phyloP scores from a whole-genome alignment of 78 protist genomes.

The Dictyostelium discoideum region dicty_2.7 NC_007090.3:4477501-4478000 shows the following conservation, averaged over 20 bases:
- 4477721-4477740: conserved; percentile 69
- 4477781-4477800: background rate
- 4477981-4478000: conserved; percentile 14
- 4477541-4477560: conserved; percentile 95
- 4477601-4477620: conserved; percentile 85
- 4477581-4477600: conserved; percentile 95
- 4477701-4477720: conserved; percentile 52
- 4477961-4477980: background rate
- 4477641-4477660: conserved; percentile 84
- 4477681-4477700: conserved; percentile 46
- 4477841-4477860: conserved; percentile 7
- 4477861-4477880: background rate
- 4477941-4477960: background rate
- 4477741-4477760: conserved; percentile 84
- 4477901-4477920: conserved; percentile 17
- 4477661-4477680: conserved; percentile 46
- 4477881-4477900: conserved; percentile 3
- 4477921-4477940: background rate
- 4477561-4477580: conserved; percentile 92
- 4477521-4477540: conserved; percentile 93
- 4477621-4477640: conserved; percentile 83
- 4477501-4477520: conserved; percentile 75
- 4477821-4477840: conserved; percentile 22
- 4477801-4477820: background rate
- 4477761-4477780: conserved; percentile 40